Evolutionary conservation across 1,284 basidiomycete genomes (phyloP), one percentile per base, ranked within the genome.

Genomic region (Trichosporon sp.): DNA sequence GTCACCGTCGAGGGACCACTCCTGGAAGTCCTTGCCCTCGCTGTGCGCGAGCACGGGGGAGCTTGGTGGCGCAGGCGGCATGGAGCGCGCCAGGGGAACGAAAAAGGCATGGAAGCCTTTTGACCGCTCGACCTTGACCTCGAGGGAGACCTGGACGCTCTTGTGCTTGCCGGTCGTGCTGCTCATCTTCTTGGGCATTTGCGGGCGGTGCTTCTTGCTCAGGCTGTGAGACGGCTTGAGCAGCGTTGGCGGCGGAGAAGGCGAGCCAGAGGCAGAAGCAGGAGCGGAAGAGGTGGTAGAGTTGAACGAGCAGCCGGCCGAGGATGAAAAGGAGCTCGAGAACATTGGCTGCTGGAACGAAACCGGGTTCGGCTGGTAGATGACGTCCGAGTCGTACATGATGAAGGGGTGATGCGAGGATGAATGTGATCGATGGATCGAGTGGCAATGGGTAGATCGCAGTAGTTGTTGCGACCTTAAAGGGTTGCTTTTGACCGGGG

Each of bases 41-140:
- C 59, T 60, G 40, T 67, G 62, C 4, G 62, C 65, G 52, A 68
- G 65, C n/a, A 63, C 61, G 9, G 77, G 77, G 21, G 67, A 70
- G 44, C 67, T 71, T 4, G 77, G 77, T 21, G 77, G 77, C 5
- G 74, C 74, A 1, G 71, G 71, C 6, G 77, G 77, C 60, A 76
- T 59, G 32, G 58, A 52, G 13, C 68, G 64, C 6, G 70, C 73
- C 11, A 76, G 67, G 7, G 76, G 76, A 6, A 79, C 72, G 64
- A 77, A 77, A 68, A 77, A 74, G 19, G 74, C 73, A 37, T 77
- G 74, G 68, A 77, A 78, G 2, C 77, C 74, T 54, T 73, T 64
- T 19, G 73, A 70, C 27, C 71, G 69, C 62, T 77, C 75, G 58
- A 79, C 77, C 63, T 79, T 77, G 60, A 71, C 66, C 56, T 79